A percentile compares a stretch with the other conserved stretches of the same genome.
These are phyloP conservation scores for Tetrahymena borealis DNA, from an alignment of 73 alveolate species.

Conservation along the genomic window DNA sequence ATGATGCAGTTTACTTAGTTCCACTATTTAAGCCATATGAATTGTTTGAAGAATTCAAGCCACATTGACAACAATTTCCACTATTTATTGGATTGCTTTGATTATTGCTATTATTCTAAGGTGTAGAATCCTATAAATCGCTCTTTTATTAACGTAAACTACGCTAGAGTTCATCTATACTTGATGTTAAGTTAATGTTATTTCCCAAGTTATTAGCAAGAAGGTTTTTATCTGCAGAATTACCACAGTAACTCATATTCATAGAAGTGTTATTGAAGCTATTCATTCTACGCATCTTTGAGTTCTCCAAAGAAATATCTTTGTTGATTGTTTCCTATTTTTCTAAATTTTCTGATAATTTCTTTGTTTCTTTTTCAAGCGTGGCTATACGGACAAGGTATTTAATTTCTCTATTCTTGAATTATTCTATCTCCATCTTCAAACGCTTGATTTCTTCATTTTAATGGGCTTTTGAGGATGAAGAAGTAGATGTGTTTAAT, in stretches of 20 bases:
- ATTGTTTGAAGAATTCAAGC: neutral
- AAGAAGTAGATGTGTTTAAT: neutral
- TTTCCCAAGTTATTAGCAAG: neutral
- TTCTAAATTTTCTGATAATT: neutral
- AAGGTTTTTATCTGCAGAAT: neutral
- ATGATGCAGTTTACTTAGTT: neutral
- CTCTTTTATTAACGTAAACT: neutral
- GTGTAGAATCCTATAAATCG: neutral
- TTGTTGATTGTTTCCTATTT: neutral
- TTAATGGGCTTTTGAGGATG: neutral
- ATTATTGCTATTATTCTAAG: neutral
- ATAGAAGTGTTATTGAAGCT: neutral
- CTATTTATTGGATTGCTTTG: neutral
- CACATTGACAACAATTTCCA: neutral
- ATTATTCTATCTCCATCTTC: neutral
- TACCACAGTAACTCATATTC: neutral
- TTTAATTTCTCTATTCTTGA: neutral
- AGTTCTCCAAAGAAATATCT: neutral
- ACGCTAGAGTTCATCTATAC: neutral
- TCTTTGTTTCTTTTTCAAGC: neutral
- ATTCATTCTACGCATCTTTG: neutral
- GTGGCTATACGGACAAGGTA: neutral
- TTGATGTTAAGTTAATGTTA: neutral
- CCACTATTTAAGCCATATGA: neutral
- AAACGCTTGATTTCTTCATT: neutral